phyloP scores from a whole-genome alignment of 1,139 yeast genomes.

The Blastobotrys buckinghamii region DNA sequence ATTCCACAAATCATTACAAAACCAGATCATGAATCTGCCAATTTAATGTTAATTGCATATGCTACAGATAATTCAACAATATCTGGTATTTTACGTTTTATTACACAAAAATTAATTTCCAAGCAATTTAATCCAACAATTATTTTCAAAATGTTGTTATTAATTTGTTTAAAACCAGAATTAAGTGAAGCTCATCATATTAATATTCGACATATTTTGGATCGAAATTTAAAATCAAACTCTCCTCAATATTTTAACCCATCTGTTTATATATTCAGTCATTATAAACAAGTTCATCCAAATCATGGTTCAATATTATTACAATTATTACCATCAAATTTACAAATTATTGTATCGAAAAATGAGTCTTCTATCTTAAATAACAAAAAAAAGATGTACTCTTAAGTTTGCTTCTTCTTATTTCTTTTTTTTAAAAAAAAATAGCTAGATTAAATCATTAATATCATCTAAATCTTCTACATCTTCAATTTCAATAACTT shows the following conservation, averaged over 20 bases:
- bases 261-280: neutral
- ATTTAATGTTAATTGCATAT: slow-evolving; percentile 5
- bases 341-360: neutral
- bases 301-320: neutral
- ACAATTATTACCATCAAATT: neutral
- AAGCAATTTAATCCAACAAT: neutral
- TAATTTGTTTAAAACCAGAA: slow-evolving; percentile 1
- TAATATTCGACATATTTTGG: slow-evolving; percentile 7
- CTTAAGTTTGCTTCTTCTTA: neutral
- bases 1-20: neutral
- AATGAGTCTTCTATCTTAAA: no score
- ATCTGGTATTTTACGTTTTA: slow-evolving; percentile 1
- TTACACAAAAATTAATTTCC: neutral
- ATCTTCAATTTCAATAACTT: slow-evolving; percentile 33
- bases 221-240: neutral
- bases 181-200: slow-evolving; percentile 6
- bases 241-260: neutral
- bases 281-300: neutral
- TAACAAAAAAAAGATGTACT: no score
- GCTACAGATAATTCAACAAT: neutral
- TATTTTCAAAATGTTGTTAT: slow-evolving; percentile 1
- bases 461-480: slow-evolving; percentile 29
- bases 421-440: neutral
- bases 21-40: neutral
- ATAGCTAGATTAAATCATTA: slow-evolving; percentile 8